Conservation (phyloP, 2,329 filamentous ascomycete genomes). For the Helotiales sp. region DNA sequence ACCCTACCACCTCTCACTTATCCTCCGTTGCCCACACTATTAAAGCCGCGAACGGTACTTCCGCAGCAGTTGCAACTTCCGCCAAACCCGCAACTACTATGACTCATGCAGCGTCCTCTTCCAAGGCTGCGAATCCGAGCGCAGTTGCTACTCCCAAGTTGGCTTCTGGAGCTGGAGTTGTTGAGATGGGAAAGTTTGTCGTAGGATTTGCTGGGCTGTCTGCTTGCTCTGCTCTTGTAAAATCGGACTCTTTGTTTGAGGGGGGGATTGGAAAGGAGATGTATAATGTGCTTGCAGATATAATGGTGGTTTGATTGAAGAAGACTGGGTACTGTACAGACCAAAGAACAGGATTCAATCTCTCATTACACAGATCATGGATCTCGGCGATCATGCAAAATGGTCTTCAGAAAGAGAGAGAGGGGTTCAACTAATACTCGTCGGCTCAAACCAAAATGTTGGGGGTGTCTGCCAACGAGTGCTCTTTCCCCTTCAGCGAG, state of each 20-base stretch:
- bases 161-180: constrained; percentile 17
- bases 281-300: neutral
- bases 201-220: constrained; percentile 23
- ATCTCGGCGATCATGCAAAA: neutral
- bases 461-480: too few species aligned
- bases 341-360: neutral
- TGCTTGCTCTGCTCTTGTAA: constrained; percentile 26
- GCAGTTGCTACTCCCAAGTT: constrained; percentile 19
- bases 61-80: neutral
- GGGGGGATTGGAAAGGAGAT: neutral
- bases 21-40: neutral
- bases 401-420: too few species aligned
- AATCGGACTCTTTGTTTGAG: neutral
- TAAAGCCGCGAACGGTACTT: constrained; percentile 9
- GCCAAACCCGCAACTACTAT: constrained; percentile 17
- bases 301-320: neutral
- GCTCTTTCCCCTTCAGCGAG: too few species aligned
- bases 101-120: constrained; percentile 9
- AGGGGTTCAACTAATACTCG: too few species aligned
- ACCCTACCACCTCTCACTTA: neutral
- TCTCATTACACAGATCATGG: neutral
- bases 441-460: too few species aligned
- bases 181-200: constrained; percentile 23
- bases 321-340: neutral
- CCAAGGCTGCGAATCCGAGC: neutral